Evolutionary conservation across 345 rosid genomes (phyloP).

Genomic region (Cardamine resedifolia): DNA sequence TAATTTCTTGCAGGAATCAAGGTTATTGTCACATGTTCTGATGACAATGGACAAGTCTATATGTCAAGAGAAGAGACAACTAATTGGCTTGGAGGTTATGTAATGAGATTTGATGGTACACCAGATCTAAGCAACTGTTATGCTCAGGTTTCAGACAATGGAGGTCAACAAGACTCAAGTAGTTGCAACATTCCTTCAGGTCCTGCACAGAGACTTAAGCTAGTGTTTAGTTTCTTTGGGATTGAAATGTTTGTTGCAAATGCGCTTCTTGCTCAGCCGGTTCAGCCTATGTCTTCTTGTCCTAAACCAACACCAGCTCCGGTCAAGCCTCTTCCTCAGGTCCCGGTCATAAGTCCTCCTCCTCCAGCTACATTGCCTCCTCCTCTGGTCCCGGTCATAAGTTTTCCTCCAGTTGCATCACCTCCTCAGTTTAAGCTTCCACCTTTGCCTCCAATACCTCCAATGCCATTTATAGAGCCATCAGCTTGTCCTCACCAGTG

Average conservation of each 20-base stretch:
- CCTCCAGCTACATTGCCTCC: slow-evolving; percentile 51
- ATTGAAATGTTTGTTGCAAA: slow-evolving; percentile 54
- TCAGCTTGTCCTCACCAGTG: slow-evolving; percentile 84
- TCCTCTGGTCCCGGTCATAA: slow-evolving; percentile 4
- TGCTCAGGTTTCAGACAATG: slow-evolving; percentile 57
- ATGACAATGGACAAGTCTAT: slow-evolving; percentile 55
- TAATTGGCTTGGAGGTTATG: slow-evolving; percentile 65
- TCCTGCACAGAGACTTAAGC: slow-evolving; percentile 56
- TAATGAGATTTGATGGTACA: slow-evolving; percentile 67
- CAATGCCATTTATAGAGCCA: slow-evolving; percentile 57
- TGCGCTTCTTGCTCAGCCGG: slow-evolving; percentile 73
- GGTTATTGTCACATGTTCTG: slow-evolving; percentile 58
- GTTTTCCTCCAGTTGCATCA: slow-evolving; percentile 23
- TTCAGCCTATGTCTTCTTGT: slow-evolving; percentile 65
- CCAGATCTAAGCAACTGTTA: slow-evolving; percentile 75
- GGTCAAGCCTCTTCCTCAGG: slow-evolving; percentile 12
- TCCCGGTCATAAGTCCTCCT: slow-evolving; percentile 19
- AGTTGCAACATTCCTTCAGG: slow-evolving; percentile 59
- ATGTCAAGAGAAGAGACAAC: slow-evolving; percentile 75
- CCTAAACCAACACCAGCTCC: slow-evolving; percentile 43
- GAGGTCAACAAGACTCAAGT: slow-evolving; percentile 41
- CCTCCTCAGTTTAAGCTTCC: slow-evolving; percentile 59
- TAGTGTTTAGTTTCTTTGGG: slow-evolving; percentile 54
- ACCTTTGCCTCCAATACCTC: slow-evolving; percentile 55
- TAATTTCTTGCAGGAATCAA: slow-evolving; percentile 52